Evolutionary conservation across 176 grass and related monocot species (phyloP), one percentile per base, ranked within the genome.

Genomic region (Triticum monococcum): DNA sequence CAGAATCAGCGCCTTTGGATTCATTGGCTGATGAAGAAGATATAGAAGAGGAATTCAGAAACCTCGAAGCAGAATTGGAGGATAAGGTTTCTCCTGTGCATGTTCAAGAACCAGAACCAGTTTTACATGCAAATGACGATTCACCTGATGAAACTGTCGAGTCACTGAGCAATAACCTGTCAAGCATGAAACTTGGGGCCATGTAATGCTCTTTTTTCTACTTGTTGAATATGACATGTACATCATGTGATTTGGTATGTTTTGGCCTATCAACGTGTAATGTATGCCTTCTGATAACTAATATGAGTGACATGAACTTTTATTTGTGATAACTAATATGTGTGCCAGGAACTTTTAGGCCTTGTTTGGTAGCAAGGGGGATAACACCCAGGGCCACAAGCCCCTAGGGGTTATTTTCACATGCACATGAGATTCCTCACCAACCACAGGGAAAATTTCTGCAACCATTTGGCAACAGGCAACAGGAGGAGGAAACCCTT

Each of bases 11-110:
- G 66, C 85, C 90, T 2, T 65, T 93, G 56, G 79, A 85, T 16
- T 90, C 72, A 12, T 30, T 86, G 46, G 90, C 89, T 35, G 64
- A 64, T 80, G 87, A 96, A 65, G 88, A 84, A 85, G 87, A 91
- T 80, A 69, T 96, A 43, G 97, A 96, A 60, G 85, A 94, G 86
- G 93, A 99, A 62, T 95, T 99, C 64, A 91, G 63, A 66, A 92
- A 90, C 64, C 86, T 98, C 68, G 92, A 96, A 90, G 81, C 83
- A 24, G 92, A 96, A 90, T 77, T 96, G 82, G 43, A 79, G 23
- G 92, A 85, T 56, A 83, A 92, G 50, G 72, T 84, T 6, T 61
- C 65, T 28, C 54, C 37, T 65, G 41, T 69, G 64, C 65, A 87
- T 87, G 48, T 87, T 75, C 82, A 43, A 46, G 87, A 91, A 77